Evolutionary conservation across 2,329 filamentous ascomycete species (phyloP).

Genomic region (Ceratocystis diversiconidia): DNA sequence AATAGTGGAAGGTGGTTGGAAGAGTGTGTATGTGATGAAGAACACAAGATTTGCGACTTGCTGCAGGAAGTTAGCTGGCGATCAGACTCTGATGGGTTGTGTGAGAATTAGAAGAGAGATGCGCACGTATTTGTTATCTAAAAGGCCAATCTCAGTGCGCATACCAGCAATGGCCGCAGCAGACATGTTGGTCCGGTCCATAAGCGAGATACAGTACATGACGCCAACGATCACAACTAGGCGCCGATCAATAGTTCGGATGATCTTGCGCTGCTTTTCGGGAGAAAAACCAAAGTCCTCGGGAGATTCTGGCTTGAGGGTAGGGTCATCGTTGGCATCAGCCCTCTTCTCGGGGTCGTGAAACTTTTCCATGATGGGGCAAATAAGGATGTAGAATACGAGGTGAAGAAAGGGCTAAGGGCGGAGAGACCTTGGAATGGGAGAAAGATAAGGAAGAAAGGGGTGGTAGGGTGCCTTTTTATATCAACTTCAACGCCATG

Average conservation of each 20-base stretch:
- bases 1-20: conserved; percentile 58
- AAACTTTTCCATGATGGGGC: not conserved
- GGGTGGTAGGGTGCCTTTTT: not conserved
- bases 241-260: conserved; percentile 53
- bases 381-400: not conserved
- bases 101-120: not conserved
- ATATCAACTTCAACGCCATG: not conserved
- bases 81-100: not conserved
- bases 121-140: conserved; percentile 34
- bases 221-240: conserved; percentile 46
- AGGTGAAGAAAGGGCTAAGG: no score
- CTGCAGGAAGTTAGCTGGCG: not conserved
- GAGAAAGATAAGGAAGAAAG: not conserved
- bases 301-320: conserved; percentile 13
- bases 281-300: conserved; percentile 37
- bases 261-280: conserved; percentile 51
- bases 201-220: conserved; percentile 61
- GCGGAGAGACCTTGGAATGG: no score
- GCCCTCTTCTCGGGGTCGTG: conserved; percentile 19
- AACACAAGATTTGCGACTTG: conserved; percentile 54
- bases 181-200: conserved; percentile 69
- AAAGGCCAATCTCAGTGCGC: conserved; percentile 33
- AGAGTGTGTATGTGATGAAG: conserved; percentile 58
- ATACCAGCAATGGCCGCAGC: conserved; percentile 57
- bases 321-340: conserved; percentile 10